These are phyloP conservation scores for Agroathelia rolfsii DNA, from an alignment of 1,284 basidiomycete genomes.

Conservation along the genomic window DNA sequence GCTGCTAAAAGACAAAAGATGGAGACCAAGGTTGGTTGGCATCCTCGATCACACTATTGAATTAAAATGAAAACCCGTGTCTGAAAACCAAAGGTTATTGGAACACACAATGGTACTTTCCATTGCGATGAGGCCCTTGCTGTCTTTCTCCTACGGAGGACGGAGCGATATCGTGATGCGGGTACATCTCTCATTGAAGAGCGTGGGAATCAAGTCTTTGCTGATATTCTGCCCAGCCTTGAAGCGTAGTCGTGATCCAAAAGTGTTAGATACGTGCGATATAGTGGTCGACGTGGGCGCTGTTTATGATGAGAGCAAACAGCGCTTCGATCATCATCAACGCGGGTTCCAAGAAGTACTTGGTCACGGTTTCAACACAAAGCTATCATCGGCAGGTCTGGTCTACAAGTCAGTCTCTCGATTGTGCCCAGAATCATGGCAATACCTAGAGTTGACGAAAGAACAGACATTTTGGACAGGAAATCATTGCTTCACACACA, in stretches of 20 bases:
- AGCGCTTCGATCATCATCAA: constrained; percentile 95
- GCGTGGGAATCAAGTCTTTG: not conserved
- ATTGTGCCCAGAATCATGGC: not conserved
- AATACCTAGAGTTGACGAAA: too few species aligned
- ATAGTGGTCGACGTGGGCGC: constrained; percentile 99
- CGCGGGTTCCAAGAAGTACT: constrained; percentile 88
- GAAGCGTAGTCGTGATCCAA: constrained; percentile 75
- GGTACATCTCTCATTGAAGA: constrained; percentile 31
- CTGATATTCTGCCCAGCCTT: constrained; percentile 37
- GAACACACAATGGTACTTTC: constrained; percentile 93
- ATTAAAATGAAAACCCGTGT: too few species aligned
- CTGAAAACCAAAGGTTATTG: constrained; percentile 60
- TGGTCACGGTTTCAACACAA: constrained; percentile 77
- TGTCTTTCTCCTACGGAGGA: constrained; percentile 82
- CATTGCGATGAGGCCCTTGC: constrained; percentile 96
- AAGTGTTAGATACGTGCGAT: constrained; percentile 73
- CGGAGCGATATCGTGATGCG: constrained; percentile 66
- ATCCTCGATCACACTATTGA: constrained; percentile 3
- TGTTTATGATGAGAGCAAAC: constrained; percentile 71
- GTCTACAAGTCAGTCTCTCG: constrained; percentile 73
- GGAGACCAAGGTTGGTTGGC: constrained; percentile 35
- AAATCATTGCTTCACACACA: constrained; percentile 69
- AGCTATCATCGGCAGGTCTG: constrained; percentile 88
- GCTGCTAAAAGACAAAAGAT: constrained; percentile 40
- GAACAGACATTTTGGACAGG: constrained; percentile 84